A percentile compares a stretch with the other conserved stretches of the same genome.
Conservation (phyloP, 2,329 filamentous ascomycete genomes). For the Juglanconis sp. region DNA sequence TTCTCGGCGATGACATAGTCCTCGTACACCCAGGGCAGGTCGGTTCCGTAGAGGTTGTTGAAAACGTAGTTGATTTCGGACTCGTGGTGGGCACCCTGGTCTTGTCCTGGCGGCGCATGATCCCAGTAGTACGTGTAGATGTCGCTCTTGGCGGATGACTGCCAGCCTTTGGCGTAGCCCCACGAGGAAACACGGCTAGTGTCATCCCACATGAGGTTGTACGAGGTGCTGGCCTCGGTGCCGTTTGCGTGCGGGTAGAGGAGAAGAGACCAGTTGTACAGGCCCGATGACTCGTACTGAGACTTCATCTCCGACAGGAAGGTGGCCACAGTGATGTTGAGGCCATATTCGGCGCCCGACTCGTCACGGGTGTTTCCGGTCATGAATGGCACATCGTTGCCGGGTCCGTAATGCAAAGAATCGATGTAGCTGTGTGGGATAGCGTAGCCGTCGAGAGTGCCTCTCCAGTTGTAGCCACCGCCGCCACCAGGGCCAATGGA, state of each 20-base stretch:
- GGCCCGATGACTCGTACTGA: slow-evolving; percentile 11
- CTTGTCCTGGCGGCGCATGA: slow-evolving; percentile 33
- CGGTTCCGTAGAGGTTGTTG: slow-evolving; percentile 26
- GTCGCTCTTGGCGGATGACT: neutral
- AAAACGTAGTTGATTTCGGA: slow-evolving; percentile 36
- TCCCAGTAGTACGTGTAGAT: slow-evolving; percentile 1
- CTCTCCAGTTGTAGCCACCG: neutral
- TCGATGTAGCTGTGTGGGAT: slow-evolving; percentile 26
- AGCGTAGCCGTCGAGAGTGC: slow-evolving; percentile 15
- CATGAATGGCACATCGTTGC: slow-evolving; percentile 27
- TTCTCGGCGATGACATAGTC: slow-evolving; percentile 4
- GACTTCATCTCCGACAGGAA: slow-evolving; percentile 21
- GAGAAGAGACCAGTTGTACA: no score
- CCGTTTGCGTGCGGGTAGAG: no score
- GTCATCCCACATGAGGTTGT: neutral
- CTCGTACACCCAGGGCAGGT: neutral
- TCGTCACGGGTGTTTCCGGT: slow-evolving; percentile 30
- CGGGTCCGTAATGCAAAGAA: slow-evolving; percentile 22
- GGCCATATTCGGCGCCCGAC: slow-evolving; percentile 22
- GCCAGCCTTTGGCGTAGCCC: slow-evolving; percentile 18
- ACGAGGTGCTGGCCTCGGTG: no score
- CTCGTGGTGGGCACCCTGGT: slow-evolving; percentile 32
- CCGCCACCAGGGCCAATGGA: neutral
- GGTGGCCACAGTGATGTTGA: slow-evolving; percentile 21
- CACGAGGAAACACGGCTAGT: neutral